phyloP scores from a whole-genome alignment of 176 grass and related monocot genomes.

The Aechmea fasciata region DNA sequence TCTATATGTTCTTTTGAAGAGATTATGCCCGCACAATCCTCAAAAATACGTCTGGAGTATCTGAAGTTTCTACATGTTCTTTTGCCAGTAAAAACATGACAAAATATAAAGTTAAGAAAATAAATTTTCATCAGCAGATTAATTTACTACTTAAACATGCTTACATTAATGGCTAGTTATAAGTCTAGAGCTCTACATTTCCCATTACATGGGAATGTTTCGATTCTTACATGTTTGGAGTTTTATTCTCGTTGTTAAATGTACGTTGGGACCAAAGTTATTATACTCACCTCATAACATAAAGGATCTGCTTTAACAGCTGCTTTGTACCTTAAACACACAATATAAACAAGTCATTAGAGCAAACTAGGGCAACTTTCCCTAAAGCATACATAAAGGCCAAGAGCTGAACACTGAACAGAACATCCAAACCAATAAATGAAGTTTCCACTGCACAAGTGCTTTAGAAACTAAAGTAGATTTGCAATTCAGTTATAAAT shows the following conservation, averaged over 20 bases:
- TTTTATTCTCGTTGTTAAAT: not conserved
- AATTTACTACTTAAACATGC: too few species aligned
- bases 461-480: too few species aligned
- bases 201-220: not conserved
- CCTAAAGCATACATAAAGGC: not conserved
- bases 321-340: constrained; percentile 75
- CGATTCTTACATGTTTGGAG: not conserved
- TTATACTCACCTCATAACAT: constrained; percentile 79
- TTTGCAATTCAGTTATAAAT: too few species aligned
- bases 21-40: too few species aligned
- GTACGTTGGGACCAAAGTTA: not conserved
- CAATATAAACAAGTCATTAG: constrained; percentile 6
- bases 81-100: too few species aligned
- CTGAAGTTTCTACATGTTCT: too few species aligned
- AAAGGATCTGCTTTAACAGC: constrained; percentile 88
- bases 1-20: too few species aligned
- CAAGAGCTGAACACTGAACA: not conserved
- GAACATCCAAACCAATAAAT: not conserved
- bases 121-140: too few species aligned
- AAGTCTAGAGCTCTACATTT: too few species aligned
- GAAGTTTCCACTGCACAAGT: not conserved
- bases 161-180: too few species aligned
- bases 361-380: not conserved
- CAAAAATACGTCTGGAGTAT: too few species aligned
- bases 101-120: too few species aligned